phyloP scores from a whole-genome alignment of 2,329 filamentous ascomycete genomes.

The Beauveria rudraprayagi region DNA sequence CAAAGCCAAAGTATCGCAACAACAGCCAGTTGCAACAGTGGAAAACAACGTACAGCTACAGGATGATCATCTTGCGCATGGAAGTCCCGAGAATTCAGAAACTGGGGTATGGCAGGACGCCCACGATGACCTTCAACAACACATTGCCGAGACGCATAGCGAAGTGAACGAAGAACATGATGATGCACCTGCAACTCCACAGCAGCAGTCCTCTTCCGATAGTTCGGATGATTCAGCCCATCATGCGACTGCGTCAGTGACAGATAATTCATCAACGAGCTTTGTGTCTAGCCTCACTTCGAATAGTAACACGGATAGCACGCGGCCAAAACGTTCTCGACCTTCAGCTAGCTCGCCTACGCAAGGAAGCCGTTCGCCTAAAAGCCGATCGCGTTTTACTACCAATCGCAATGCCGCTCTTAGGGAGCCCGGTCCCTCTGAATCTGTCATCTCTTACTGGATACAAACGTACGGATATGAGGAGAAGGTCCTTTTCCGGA shows the following conservation, averaged over 20 bases:
- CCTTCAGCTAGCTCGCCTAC: not conserved
- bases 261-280: not conserved
- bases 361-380: not conserved
- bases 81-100: too few species aligned
- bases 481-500: not conserved
- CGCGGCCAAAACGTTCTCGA: not conserved
- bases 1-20: slow-evolving; percentile 17
- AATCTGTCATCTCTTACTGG: too few species aligned
- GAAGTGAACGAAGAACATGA: not conserved
- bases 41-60: too few species aligned
- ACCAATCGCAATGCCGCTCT: too few species aligned
- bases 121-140: not conserved
- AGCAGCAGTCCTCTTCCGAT: not conserved
- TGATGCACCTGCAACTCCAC: not conserved
- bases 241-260: not conserved
- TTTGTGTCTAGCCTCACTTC: not conserved
- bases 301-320: not conserved
- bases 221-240: not conserved
- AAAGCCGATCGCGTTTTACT: not conserved
- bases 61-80: too few species aligned
- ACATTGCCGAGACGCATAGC: not conserved
- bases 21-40: not conserved
- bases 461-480: not conserved
- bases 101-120: not conserved
- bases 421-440: too few species aligned